Percentiles rank a stretch among this genome's conserved stretches.
Conservation (phyloP, 371 early-diverging fungal genomes). For the Funneliformis caledonium region DNA sequence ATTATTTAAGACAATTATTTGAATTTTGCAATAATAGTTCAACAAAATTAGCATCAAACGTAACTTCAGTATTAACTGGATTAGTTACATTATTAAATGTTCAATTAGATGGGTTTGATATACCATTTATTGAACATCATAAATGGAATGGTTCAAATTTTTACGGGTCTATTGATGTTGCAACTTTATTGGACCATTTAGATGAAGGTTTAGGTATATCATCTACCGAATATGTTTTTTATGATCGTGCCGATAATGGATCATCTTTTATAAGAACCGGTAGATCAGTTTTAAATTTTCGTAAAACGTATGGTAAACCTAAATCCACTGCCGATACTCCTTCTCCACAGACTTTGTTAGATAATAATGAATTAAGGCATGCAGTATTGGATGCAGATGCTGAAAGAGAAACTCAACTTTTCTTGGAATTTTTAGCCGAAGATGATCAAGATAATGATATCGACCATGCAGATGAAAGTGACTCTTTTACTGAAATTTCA, state of each 20-base stretch:
- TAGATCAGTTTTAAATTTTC: background rate
- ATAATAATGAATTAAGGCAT: background rate
- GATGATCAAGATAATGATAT: background rate
- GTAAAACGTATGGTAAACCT: background rate
- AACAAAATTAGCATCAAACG: background rate
- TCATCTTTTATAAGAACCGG: background rate
- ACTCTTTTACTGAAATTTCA: background rate
- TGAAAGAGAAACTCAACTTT: background rate
- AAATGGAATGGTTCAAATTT: background rate
- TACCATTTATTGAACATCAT: constrained; percentile 1
- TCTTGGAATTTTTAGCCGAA: background rate
- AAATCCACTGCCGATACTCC: too few species aligned
- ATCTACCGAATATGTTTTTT: background rate
- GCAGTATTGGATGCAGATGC: background rate
- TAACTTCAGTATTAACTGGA: background rate
- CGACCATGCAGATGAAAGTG: background rate
- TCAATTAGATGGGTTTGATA: background rate
- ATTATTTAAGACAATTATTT: background rate
- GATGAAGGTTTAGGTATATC: background rate
- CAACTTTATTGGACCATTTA: background rate
- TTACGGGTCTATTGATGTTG: background rate
- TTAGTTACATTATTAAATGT: background rate
- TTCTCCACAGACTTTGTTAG: too few species aligned
- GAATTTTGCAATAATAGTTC: background rate
- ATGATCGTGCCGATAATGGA: background rate